Evolutionary conservation across 2,329 filamentous ascomycete species (phyloP).

Genomic region (Verticillium longisporum): DNA sequence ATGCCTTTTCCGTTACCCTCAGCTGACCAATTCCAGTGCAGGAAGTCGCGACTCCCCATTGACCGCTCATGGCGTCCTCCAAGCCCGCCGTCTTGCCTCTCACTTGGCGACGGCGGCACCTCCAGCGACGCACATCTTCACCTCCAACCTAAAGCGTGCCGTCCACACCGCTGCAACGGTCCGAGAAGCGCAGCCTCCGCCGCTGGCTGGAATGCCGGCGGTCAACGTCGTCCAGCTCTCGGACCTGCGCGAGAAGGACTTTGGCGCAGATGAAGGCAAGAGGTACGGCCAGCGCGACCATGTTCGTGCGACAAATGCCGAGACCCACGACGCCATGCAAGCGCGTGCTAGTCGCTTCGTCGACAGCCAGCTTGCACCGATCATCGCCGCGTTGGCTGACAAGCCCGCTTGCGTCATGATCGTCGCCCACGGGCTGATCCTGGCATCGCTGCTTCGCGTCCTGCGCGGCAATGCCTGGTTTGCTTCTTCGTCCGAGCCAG

Average conservation of each 20-base stretch:
- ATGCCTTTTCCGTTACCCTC: not conserved
- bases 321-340: conserved; percentile 62
- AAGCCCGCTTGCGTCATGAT: conserved; percentile 42
- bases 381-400: conserved; percentile 24
- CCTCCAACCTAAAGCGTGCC: conserved; percentile 72
- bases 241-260: conserved; percentile 66
- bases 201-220: not conserved
- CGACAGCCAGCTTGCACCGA: conserved; percentile 51
- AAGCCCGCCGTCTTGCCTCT: conserved; percentile 64
- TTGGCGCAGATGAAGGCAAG: conserved; percentile 64
- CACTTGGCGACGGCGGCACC: conserved; percentile 40
- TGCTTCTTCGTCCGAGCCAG: conserved; percentile 9
- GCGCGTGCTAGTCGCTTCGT: conserved; percentile 61
- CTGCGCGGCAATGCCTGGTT: conserved; percentile 10
- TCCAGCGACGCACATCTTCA: conserved; percentile 55
- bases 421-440: conserved; percentile 78
- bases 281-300: conserved; percentile 32
- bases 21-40: conserved; percentile 42
- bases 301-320: conserved; percentile 35
- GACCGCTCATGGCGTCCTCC: conserved; percentile 74
- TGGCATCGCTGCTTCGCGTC: conserved; percentile 62
- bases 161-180: conserved; percentile 64
- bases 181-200: conserved; percentile 41
- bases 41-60: conserved; percentile 74
- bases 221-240: conserved; percentile 31